phyloP scores from a whole-genome alignment of 495 filamentous ascomycete species.

The Rhypophila decipiens region DNA sequence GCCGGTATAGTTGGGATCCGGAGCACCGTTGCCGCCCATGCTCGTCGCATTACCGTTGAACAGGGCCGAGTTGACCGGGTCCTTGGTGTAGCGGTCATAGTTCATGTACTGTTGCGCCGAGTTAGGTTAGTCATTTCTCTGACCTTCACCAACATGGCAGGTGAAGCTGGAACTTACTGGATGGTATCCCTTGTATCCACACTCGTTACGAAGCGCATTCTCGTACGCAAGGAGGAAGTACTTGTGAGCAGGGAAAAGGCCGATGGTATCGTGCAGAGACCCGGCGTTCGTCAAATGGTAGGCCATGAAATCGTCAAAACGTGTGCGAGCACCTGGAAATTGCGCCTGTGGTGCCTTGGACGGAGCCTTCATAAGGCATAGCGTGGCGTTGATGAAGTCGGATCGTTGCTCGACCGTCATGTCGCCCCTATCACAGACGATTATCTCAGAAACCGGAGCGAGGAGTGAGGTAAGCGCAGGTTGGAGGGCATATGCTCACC shows the following conservation, averaged over 20 bases:
- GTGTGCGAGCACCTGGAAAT: slow-evolving; percentile 44
- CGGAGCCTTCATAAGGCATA: slow-evolving; percentile 40
- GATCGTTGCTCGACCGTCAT: slow-evolving; percentile 43
- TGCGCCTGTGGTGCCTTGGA: slow-evolving; percentile 30
- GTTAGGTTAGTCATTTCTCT: too few species aligned
- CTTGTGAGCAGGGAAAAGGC: slow-evolving; percentile 63
- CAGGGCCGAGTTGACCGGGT: slow-evolving; percentile 31
- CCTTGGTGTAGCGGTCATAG: slow-evolving; percentile 34
- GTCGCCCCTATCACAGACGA: slow-evolving; percentile 33
- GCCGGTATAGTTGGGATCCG: slow-evolving; percentile 7
- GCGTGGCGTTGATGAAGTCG: slow-evolving; percentile 42
- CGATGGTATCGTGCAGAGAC: slow-evolving; percentile 48
- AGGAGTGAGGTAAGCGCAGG: neutral
- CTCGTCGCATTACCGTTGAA: slow-evolving; percentile 37
- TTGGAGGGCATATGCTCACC: slow-evolving; percentile 22
- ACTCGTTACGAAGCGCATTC: slow-evolving; percentile 61
- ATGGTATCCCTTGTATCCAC: slow-evolving; percentile 54
- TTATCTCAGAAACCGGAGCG: too few species aligned
- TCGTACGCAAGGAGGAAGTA: slow-evolving; percentile 62
- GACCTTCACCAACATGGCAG: too few species aligned
- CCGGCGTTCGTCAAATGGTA: slow-evolving; percentile 39
- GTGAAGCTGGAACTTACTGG: too few species aligned
- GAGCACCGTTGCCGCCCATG: slow-evolving; percentile 32
- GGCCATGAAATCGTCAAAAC: slow-evolving; percentile 51
- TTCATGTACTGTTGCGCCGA: too few species aligned